Evolutionary conservation across 805 yeast species (phyloP).

Genomic region (Kodamaea kaohsiungensis): DNA sequence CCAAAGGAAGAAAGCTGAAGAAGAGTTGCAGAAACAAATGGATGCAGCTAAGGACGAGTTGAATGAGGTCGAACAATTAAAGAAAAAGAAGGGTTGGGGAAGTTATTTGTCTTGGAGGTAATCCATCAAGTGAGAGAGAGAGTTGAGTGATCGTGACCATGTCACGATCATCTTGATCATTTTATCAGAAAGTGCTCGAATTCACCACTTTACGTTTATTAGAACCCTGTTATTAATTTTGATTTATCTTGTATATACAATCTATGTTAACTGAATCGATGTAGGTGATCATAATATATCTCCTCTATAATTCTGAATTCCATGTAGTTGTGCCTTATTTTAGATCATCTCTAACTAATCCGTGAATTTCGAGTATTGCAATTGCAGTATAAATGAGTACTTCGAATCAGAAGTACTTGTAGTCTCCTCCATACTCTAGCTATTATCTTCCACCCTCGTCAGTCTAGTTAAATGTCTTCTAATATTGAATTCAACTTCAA

Average conservation of each 20-base stretch:
- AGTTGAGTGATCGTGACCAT: not conserved
- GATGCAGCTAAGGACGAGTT: constrained; percentile 32
- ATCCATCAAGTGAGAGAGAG: not conserved
- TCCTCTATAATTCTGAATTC: too few species aligned
- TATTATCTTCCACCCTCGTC: too few species aligned
- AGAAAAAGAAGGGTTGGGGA: constrained; percentile 24
- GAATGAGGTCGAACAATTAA: constrained; percentile 26
- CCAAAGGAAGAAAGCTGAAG: constrained; percentile 49
- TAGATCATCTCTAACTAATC: not conserved
- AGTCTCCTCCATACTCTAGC: too few species aligned
- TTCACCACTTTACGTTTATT: too few species aligned
- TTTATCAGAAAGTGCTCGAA: not conserved
- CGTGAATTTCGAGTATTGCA: not conserved
- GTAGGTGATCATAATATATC: not conserved
- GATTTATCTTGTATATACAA: not conserved
- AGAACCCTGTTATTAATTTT: too few species aligned
- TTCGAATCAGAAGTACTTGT: too few species aligned
- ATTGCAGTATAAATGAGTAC: too few species aligned
- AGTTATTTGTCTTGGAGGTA: constrained; percentile 7
- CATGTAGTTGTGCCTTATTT: too few species aligned
- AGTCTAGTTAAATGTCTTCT: too few species aligned
- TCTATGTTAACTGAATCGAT: not conserved
- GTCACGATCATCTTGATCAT: too few species aligned
- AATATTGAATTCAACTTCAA: too few species aligned
- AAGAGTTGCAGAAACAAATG: constrained; percentile 35